Evolutionary conservation across 78 protist genomes (phyloP).

Genomic region (Goniomonas avonlea): DNA sequence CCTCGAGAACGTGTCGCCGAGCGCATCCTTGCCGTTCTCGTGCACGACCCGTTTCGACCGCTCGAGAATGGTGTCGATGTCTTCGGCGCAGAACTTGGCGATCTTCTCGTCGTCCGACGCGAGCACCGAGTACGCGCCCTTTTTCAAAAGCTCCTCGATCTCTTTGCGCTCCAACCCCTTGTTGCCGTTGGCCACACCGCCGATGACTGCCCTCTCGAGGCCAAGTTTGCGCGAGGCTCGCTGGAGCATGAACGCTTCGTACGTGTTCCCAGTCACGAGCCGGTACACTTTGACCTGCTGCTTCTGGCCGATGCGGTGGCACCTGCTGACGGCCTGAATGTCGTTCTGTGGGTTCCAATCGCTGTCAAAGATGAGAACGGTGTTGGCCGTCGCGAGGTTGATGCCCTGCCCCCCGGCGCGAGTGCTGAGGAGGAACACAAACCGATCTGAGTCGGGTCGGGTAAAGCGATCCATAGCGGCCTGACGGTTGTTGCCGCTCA

Average conservation of each 20-base stretch:
- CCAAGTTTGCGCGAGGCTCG: neutral
- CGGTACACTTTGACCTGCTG: slow-evolving; percentile 85
- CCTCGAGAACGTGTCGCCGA: neutral
- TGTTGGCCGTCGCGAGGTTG: slow-evolving; percentile 90
- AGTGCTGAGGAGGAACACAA: slow-evolving; percentile 82
- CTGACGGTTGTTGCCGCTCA: neutral
- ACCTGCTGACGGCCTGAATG: slow-evolving; percentile 77
- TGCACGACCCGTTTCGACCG: neutral
- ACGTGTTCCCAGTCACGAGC: slow-evolving; percentile 48
- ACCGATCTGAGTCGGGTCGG: neutral
- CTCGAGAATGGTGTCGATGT: neutral
- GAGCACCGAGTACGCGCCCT: neutral
- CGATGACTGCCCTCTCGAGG: slow-evolving; percentile 6
- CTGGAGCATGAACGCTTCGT: neutral
- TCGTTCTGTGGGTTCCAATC: slow-evolving; percentile 98
- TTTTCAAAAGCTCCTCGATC: neutral
- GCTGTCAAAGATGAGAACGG: slow-evolving; percentile 89
- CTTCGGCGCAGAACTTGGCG: neutral
- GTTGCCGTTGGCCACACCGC: slow-evolving; percentile 11
- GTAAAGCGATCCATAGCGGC: neutral
- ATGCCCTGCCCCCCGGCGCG: slow-evolving; percentile 97
- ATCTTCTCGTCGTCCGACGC: neutral
- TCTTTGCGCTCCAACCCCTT: neutral
- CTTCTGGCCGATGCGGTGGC: slow-evolving; percentile 97
- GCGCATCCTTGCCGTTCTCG: neutral